Base-by-base conservation (phyloP, 306 rosid genomes). In the Casuarina glauca region DNA sequence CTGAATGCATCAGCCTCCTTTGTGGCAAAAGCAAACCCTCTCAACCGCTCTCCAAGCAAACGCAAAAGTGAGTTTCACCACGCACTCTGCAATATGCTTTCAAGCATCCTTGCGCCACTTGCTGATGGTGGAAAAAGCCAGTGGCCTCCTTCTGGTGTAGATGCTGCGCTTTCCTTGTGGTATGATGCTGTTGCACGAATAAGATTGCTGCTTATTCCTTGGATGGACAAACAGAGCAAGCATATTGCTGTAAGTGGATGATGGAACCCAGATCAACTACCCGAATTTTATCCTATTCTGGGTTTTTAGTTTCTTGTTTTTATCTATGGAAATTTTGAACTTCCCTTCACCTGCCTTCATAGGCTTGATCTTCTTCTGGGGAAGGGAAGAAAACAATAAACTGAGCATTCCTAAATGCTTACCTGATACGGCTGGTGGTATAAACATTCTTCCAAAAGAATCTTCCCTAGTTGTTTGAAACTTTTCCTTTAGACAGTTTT, bases 171-270 rank as follows among this genome's bases (percentile, higher is more conserved):
- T 74, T 90, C 91, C 45, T 83, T 96, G 68, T 96, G 99, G 99
- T 88, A 85, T 82, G 99, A 96, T 77, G 99, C 99, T 85, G 99
- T 96, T 87, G 97, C 98, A 69, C 88, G 99, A 74, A 96, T 96
- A 75, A 88, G 98, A 83, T 81, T 79, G 73, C 93, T 88, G 77
- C 93, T 96, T 58, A 76, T 89, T 79, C 91, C 91, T 63, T 96
- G 99, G 99, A 96, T 96, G 97, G 99, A 96, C 58, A 96, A 88
- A 85, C 98, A 96, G 83, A 96, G 97, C 97, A 96, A 96, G 83
- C 99, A 96, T 85, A 84, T 96, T 69, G 86, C 98, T 76, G 99
- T 96, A 79, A 81, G 96, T 80, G 73, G 64, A 58, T 26, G 16
- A 3, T 58, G 36, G 78, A 74, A 52, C 82, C 20, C 11, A 13